Base-by-base conservation (phyloP, 2,329 filamentous ascomycete genomes). In the Magnaporthiopsis rhizophila region DNA sequence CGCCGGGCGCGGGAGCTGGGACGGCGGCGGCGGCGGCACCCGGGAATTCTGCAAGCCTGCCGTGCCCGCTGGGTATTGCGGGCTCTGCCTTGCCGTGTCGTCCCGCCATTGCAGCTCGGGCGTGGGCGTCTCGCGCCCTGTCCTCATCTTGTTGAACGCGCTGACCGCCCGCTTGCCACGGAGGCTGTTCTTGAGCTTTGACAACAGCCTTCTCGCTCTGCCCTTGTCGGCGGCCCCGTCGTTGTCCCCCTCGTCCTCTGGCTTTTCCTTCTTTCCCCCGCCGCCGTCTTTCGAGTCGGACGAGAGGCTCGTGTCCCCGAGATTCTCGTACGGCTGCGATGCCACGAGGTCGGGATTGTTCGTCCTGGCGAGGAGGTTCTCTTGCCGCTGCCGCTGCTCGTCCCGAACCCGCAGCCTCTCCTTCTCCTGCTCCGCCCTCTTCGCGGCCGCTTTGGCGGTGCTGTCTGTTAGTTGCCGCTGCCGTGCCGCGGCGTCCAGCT, bases 391-490 rank as follows among this genome's bases (percentile, higher is more conserved):
- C 12, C 50, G 61, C 50, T 62, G 61, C 21, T 38, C 30, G 26
- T 62, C 60, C 15, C 30, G 38, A 11, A 53, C 30, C 26, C 26
- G 12, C 3, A 62, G 50, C 12, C 61, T 24, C 32, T 62, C 26
- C 6, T 57, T 24, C 56, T 62, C 61, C n/a, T 62, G 28, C 21
- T 62, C 32, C 1, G 45, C 45, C 53, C 61, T 56, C n/a, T 58
- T 50, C 3, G 50, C 61, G 9, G 61, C 61, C 45, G 53, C 61
- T 38, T 58, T 62, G 18, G 38, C 53, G 6, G 61, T 62, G 21
- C 61, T 62, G 30, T 62, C 61, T 28, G 45, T 58, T 0, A 62
- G 61, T 32, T 56, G 30, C 3, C n/a, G 61, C 61, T 62, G 61
- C 21, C 60, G 38, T n/a, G 21, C 45, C 21, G 21, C 45, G 45